Evolutionary conservation across 495 filamentous ascomycete species (phyloP).

Genomic region (Aspergillus wentii): DNA sequence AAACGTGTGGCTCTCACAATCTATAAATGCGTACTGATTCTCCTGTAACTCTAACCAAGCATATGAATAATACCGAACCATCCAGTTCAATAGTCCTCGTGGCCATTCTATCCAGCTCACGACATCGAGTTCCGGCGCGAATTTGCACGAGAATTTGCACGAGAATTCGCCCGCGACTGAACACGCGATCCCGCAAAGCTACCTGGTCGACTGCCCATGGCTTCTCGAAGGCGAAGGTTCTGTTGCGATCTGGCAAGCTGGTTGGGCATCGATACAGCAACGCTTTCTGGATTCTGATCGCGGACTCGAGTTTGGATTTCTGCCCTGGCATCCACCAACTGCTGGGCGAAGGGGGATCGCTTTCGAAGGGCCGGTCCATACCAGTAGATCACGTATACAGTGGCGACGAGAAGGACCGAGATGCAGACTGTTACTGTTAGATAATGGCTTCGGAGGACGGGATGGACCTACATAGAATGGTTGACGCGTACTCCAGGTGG

Average conservation of each 20-base stretch:
- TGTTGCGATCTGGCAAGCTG: conserved; percentile 46
- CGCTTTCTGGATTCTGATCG: conserved; percentile 32
- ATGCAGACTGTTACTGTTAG: conserved; percentile 45
- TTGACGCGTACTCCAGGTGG: conserved; percentile 64
- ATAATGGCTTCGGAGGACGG: not conserved
- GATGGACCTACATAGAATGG: conserved; percentile 55
- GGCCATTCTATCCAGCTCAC: too few species aligned
- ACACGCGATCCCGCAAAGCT: conserved; percentile 28
- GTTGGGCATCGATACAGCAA: conserved; percentile 39
- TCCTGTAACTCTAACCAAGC: too few species aligned
- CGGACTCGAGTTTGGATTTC: conserved; percentile 32
- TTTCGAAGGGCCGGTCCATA: conserved; percentile 64
- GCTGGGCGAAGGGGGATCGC: conserved; percentile 70
- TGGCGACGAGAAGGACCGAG: conserved; percentile 59
- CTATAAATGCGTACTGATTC: too few species aligned
- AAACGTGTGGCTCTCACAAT: too few species aligned
- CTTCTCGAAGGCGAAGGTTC: conserved; percentile 40
- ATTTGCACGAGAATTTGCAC: conserved; percentile 27
- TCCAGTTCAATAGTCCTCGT: too few species aligned
- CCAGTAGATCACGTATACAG: conserved; percentile 76
- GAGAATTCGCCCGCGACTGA: conserved; percentile 31
- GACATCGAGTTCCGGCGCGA: too few species aligned
- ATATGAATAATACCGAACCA: too few species aligned
- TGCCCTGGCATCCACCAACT: conserved; percentile 48
- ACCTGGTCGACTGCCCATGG: conserved; percentile 34